These are phyloP conservation scores for Gymnopilus junonius DNA, from an alignment of 768 basidiomycete species.

Conservation along the genomic window DNA sequence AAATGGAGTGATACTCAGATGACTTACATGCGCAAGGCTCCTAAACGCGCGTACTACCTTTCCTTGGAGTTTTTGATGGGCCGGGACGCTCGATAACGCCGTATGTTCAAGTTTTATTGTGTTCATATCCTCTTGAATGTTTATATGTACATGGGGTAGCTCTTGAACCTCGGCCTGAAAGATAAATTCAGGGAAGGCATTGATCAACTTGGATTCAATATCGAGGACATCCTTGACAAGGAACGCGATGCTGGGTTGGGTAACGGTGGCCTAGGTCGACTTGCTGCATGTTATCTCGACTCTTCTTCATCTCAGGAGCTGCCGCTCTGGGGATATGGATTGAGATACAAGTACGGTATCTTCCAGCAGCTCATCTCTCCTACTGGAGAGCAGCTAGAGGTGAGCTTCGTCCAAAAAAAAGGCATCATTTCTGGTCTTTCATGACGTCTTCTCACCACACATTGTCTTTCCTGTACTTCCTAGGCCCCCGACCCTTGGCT, in stretches of 20 bases:
- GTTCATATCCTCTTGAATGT: slow-evolving; percentile 40
- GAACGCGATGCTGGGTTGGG: slow-evolving; percentile 96
- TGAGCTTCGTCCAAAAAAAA: slow-evolving; percentile 16
- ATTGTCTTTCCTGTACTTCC: slow-evolving; percentile 26
- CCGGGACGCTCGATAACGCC: slow-evolving; percentile 72
- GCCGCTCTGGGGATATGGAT: slow-evolving; percentile 94
- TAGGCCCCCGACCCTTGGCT: slow-evolving; percentile 91
- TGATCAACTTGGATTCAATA: slow-evolving; percentile 82
- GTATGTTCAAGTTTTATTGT: slow-evolving; percentile 45
- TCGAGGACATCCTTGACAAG: slow-evolving; percentile 85
- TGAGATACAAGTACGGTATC: slow-evolving; percentile 94
- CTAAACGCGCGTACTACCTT: slow-evolving; percentile 93
- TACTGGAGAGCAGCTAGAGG: slow-evolving; percentile 82
- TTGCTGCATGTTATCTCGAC: slow-evolving; percentile 97
- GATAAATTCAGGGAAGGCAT: slow-evolving; percentile 71
- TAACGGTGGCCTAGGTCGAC: slow-evolving; percentile 93
- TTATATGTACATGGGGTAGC: slow-evolving; percentile 42
- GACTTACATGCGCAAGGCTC: slow-evolving; percentile 77
- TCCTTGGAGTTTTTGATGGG: slow-evolving; percentile 94
- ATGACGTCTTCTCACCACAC: background rate
- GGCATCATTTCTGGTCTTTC: background rate
- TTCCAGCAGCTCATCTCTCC: slow-evolving; percentile 93
- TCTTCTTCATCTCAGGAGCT: slow-evolving; percentile 89
- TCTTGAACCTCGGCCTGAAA: slow-evolving; percentile 90
- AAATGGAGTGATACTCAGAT: slow-evolving; percentile 89